These are phyloP conservation scores for Macadamia tetraphylla DNA, from an alignment of 164 flowering plant genomes.

Conservation along the genomic window DNA sequence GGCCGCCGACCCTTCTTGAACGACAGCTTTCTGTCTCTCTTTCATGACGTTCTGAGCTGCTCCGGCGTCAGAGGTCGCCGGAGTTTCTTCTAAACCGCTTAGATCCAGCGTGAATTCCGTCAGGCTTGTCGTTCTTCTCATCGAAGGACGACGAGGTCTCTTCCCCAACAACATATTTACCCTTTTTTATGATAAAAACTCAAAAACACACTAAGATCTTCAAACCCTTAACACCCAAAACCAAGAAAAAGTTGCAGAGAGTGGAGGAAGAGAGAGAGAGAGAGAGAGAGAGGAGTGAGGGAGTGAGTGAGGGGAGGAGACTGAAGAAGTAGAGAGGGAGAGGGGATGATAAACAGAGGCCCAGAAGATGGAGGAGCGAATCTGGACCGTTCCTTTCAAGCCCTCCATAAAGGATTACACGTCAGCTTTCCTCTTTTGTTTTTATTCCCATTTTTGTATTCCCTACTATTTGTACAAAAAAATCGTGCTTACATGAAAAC, in stretches of 20 bases:
- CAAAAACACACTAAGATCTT: too few species aligned
- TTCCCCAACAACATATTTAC: slow-evolving; percentile 54
- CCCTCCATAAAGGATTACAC: slow-evolving; percentile 9
- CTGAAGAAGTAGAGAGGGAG: slow-evolving; percentile 8
- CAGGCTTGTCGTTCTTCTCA: slow-evolving; percentile 67
- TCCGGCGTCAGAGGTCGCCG: slow-evolving; percentile 8
- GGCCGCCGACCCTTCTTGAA: not conserved
- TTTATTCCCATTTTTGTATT: too few species aligned
- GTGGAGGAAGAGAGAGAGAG: not conserved
- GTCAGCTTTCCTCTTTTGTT: slow-evolving; percentile 8
- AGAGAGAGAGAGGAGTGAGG: slow-evolving; percentile 4
- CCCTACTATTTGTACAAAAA: too few species aligned
- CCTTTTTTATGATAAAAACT: not conserved
- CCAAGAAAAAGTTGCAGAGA: not conserved
- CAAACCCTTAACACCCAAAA: too few species aligned
- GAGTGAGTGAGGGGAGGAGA: not conserved
- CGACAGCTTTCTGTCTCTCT: not conserved
- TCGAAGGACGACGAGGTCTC: slow-evolving; percentile 49
- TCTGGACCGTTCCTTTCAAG: slow-evolving; percentile 30
- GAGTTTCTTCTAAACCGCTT: not conserved
- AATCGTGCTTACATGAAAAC: too few species aligned
- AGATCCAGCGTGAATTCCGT: slow-evolving; percentile 52
- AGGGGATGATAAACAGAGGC: slow-evolving; percentile 20
- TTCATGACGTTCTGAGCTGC: slow-evolving; percentile 11
- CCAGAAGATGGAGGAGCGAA: slow-evolving; percentile 20